Percentiles rank a stretch among this genome's conserved stretches.
Evolutionary conservation across 169 alveolate species (phyloP).

Genomic region (Sarcocystis neurona): DNA sequence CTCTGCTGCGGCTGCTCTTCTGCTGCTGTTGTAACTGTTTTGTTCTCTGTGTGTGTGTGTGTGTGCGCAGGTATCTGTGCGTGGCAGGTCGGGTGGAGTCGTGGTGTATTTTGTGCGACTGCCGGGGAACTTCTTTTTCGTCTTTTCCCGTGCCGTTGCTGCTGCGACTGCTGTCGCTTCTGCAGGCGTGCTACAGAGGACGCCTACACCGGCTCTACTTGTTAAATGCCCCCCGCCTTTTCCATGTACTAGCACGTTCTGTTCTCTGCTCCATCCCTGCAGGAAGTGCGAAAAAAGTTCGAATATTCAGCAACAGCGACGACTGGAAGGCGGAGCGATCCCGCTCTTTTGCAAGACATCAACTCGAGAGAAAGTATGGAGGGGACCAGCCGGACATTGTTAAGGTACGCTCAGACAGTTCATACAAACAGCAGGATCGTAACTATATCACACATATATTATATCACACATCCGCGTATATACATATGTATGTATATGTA

Average conservation of each 20-base stretch:
- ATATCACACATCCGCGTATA: too few relatives aligned
- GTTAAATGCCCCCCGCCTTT: conserved; percentile 32
- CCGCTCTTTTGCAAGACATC: background rate
- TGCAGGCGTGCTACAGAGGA: conserved; percentile 33
- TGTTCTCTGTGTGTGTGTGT: background rate
- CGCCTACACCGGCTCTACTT: conserved; percentile 16
- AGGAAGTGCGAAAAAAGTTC: background rate
- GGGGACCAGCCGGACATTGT: conserved; percentile 13
- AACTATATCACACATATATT: too few relatives aligned
- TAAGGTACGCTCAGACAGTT: background rate
- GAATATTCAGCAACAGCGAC: background rate
- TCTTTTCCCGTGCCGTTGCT: conserved; percentile 30
- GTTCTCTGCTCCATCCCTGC: conserved; percentile 19
- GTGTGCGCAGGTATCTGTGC: conserved; percentile 30
- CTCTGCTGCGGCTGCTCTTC: background rate
- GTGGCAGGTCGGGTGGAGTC: conserved; percentile 35
- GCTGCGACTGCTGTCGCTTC: background rate
- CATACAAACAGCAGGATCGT: too few relatives aligned
- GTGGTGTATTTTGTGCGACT: conserved; percentile 40
- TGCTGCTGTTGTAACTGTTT: background rate
- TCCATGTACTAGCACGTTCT: conserved; percentile 15
- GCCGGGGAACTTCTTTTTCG: conserved; percentile 24
- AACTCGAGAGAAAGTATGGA: conserved; percentile 30
- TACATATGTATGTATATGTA: too few relatives aligned
- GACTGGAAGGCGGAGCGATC: conserved; percentile 28